Evolutionary conservation across 257 asterid species (phyloP).

Genomic region (Verbascum thapsus): DNA sequence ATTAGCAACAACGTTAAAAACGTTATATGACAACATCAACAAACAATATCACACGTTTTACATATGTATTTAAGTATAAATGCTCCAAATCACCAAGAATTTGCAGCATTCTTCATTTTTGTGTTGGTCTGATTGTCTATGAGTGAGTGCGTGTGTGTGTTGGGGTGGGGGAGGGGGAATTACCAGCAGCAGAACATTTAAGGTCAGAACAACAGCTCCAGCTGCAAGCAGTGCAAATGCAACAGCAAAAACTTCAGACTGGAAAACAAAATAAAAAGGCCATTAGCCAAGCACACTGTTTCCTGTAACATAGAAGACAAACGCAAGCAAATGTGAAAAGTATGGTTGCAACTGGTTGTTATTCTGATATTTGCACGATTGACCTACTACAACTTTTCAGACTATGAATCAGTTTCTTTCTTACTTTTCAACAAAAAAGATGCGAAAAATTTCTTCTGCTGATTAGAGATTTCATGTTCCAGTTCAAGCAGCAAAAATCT

Average conservation of each 20-base stretch:
- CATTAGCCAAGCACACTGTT: slow-evolving; percentile 10
- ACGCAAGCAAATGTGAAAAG: slow-evolving; percentile 16
- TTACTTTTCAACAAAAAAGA: slow-evolving; percentile 1
- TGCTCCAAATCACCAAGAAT: background rate
- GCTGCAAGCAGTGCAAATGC: slow-evolving; percentile 93
- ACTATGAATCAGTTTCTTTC: slow-evolving; percentile 3
- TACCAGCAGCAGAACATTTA: slow-evolving; percentile 94
- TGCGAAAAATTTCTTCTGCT: background rate
- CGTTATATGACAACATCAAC: background rate
- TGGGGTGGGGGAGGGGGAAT: too few species aligned
- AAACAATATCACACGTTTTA: background rate
- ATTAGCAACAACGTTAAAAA: slow-evolving; percentile 4
- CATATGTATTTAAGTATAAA: background rate
- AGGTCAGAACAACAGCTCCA: slow-evolving; percentile 88
- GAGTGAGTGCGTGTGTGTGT: too few species aligned
- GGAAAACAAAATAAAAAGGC: slow-evolving; percentile 31
- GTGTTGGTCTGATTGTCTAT: too few species aligned
- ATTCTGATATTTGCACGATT: slow-evolving; percentile 11
- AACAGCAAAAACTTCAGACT: slow-evolving; percentile 98
- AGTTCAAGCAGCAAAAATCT: background rate
- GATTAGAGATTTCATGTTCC: background rate
- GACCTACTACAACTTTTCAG: too few species aligned
- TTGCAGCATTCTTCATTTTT: slow-evolving; percentile 9
- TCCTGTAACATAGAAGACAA: slow-evolving; percentile 11
- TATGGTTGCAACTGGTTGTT: background rate